A percentile compares a stretch with the other conserved stretches of the same genome.
Conservation (phyloP, 2,329 filamentous ascomycete species). For the Cladophialophora psammophila region DNA sequence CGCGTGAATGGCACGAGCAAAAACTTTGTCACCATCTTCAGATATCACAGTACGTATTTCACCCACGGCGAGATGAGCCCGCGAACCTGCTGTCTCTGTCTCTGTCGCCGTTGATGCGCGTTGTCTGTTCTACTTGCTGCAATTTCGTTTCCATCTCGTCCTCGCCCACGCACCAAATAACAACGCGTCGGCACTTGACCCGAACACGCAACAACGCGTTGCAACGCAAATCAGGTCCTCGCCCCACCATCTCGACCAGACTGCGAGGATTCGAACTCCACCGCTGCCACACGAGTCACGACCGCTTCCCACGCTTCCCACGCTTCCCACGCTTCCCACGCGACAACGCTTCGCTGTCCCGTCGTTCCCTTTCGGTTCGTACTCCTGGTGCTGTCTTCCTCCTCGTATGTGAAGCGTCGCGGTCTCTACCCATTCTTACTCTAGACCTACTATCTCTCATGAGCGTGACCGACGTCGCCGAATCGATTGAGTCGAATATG, state of each 20-base stretch:
- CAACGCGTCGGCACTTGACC: conserved; percentile 30
- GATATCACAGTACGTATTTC: not conserved
- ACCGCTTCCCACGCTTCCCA: conserved; percentile 12
- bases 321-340: conserved; percentile 16
- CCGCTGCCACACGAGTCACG: conserved; percentile 23
- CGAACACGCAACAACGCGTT: conserved; percentile 22
- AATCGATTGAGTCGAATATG: conserved; percentile 23
- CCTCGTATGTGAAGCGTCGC: not conserved
- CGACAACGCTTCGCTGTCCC: conserved; percentile 16
- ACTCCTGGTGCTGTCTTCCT: not conserved
- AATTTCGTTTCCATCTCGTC: not conserved
- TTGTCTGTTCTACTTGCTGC: not conserved
- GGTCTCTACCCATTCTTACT: not conserved
- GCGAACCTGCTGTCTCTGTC: not conserved
- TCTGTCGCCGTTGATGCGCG: not conserved
- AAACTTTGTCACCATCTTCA: conserved; percentile 13
- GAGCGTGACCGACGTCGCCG: conserved; percentile 23
- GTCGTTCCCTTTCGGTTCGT: conserved; percentile 5
- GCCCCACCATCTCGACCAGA: conserved; percentile 13
- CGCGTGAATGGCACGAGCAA: conserved; percentile 15
- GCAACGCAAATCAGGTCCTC: conserved; percentile 23
- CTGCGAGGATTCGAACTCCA: conserved; percentile 14
- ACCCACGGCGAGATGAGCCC: not conserved
- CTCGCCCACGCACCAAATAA: not conserved
- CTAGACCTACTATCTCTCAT: conserved; percentile 3